Base-by-base conservation (phyloP, 495 filamentous ascomycete species). In the Penicillium manginii region DNA sequence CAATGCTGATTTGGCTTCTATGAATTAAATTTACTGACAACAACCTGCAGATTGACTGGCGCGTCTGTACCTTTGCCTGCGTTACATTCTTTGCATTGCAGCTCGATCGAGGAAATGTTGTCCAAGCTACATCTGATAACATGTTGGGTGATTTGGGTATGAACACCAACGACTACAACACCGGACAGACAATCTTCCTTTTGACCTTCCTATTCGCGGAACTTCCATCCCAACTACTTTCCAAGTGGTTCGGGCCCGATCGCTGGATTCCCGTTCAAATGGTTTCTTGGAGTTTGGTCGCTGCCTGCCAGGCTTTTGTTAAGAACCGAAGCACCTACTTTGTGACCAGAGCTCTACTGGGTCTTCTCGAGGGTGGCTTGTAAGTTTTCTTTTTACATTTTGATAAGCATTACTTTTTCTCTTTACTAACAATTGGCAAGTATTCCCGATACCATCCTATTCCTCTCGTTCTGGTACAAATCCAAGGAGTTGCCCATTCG, bases 201-300 rank as follows among this genome's bases (percentile, higher is more conserved):
- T 47, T 88, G 12, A 75, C 70, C 3, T 91, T 92, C 66, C 72
- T 92, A 3, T 72, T 79, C 14, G 86, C 89, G 0, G 89, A 92
- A 63, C 72, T 92, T 12, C 89, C 89, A 1, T 91, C 88, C 0
- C 89, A 92, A 62, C 74, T 92, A 0, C 69, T 92, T 22, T 84
- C 81, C 22, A 92, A 93, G 66, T 83, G 81, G 68, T 57, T 93
- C 22, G 92, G 92, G 0, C 90, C 91, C 0, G 91, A 96, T 68
- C 81, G 84, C 31, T 96, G 91, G 89, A 93, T 96, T 52, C 91
- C 91, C 0, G 73, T 87, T 26, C 90, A 93, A 63, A 93, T 93
- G 83, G 74, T 91, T 1, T 78, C 81, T 4, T 96, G 91, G 89
- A 89, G 86, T 64, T 59, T 92, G 9, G 84, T 93, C 32, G 89